These are phyloP conservation scores for Tolypocladium inflatum DNA, from an alignment of 2,329 filamentous ascomycete species.

Conservation along the genomic window DNA sequence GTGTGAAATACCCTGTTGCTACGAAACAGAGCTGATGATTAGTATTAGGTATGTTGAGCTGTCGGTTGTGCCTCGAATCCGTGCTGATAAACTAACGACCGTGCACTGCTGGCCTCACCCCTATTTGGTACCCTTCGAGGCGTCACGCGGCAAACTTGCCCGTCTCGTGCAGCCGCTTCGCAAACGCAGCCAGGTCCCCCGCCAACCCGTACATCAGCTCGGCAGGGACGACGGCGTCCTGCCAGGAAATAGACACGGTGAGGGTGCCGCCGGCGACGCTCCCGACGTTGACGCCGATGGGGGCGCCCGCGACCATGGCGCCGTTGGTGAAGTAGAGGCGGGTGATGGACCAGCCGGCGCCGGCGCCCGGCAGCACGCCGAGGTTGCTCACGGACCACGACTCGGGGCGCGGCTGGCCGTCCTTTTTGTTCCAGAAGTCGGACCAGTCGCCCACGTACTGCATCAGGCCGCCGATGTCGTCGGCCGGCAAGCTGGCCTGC, in stretches of 20 bases:
- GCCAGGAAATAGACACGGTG: conserved; percentile 36
- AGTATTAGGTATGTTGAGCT: too few relatives aligned
- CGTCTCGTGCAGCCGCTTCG: conserved; percentile 11
- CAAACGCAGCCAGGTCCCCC: conserved; percentile 21
- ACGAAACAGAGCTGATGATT: too few relatives aligned
- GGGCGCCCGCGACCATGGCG: conserved; percentile 29
- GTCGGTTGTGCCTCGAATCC: background rate
- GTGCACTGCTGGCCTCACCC: background rate
- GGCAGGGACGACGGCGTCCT: conserved; percentile 31
- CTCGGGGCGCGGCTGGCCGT: conserved; percentile 29
- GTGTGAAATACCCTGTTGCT: background rate
- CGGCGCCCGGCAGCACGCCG: conserved; percentile 26
- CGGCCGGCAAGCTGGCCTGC: conserved; percentile 22
- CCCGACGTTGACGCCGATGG: conserved; percentile 35
- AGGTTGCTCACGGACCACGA: conserved; percentile 47
- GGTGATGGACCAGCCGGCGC: conserved; percentile 23
- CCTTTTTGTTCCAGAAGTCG: conserved; percentile 26
- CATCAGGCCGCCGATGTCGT: conserved; percentile 34
- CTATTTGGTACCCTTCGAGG: background rate
- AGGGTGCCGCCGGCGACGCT: conserved; percentile 33
- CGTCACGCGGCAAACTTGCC: conserved; percentile 9
- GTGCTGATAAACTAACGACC: background rate
- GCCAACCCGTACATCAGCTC: conserved; percentile 26
- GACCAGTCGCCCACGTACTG: conserved; percentile 33
- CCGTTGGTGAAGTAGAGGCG: conserved; percentile 42